Conservation (phyloP, 441 rosid species). For the Erodium moschatum region DNA sequence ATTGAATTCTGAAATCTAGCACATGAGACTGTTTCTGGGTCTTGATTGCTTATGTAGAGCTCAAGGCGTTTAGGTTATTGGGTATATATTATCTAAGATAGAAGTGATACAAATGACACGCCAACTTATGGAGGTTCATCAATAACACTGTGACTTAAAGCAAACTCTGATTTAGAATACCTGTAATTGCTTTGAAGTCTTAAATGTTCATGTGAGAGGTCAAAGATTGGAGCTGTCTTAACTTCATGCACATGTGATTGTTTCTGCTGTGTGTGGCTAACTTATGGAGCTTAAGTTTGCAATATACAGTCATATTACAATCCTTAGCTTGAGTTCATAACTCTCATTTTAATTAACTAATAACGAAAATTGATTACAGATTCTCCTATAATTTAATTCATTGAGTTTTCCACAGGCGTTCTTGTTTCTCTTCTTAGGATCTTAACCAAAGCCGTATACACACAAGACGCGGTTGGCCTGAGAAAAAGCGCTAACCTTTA, state of each 20-base stretch:
- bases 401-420: slow-evolving; percentile 50
- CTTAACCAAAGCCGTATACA: slow-evolving; percentile 61
- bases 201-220: not conserved
- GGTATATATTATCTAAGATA: not conserved
- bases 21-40: not conserved
- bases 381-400: not conserved
- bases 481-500: slow-evolving; percentile 74
- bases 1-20: not conserved
- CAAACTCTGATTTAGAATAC: not conserved
- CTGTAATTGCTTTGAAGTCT: not conserved
- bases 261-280: not conserved
- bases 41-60: not conserved
- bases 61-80: not conserved
- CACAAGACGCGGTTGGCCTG: slow-evolving; percentile 63
- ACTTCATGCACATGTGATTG: not conserved
- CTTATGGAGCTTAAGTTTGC: not conserved
- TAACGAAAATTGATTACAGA: not conserved
- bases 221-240: not conserved
- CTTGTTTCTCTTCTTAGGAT: slow-evolving; percentile 73
- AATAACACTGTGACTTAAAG: not conserved
- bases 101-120: not conserved
- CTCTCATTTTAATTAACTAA: not conserved
- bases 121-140: not conserved
- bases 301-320: too few relatives aligned
- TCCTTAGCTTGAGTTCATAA: not conserved